Base-by-base conservation (phyloP, 164 flowering plant genomes). In the Macadamia tetraphylla region DNA sequence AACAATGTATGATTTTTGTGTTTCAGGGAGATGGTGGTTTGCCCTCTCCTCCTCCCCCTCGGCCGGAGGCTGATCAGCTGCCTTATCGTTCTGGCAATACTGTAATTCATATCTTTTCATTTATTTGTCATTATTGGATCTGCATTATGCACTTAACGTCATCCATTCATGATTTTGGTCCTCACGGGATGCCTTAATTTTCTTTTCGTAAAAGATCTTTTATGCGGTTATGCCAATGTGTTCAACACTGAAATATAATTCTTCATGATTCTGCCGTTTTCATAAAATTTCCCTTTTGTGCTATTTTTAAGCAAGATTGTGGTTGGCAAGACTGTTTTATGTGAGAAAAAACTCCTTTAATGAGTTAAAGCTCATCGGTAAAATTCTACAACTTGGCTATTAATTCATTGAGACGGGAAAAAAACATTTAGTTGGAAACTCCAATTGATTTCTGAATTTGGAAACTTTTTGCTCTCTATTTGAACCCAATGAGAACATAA, bases 1-100 rank as follows among this genome's bases (percentile, higher is more conserved):
- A 12, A 60, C 6, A 32, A 60, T 31, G 48, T 32, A 11, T 32
- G 43, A 60, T 35, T 35, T 32, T 35, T 60, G 12, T 35, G 44
- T n/a, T 60, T 61, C 64, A 61, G 48, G 64, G 64, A 15, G 64
- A 61, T 61, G 64, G 48, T 13, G 48, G 48, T 61, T n/a, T 13
- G 10, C 6, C 29, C 46, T 61, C 29, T 61, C 4, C 29, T 61
- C 4, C 29, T 17, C 64, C 18, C 29, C 48, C 64, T 40, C 23
- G 29, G 18, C 48, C 48, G 29, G 5, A 2, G 40, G 29, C 64
- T 60, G 43, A 60, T 60, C 43, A 12, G 62, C n/a, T 60, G 62
- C 62, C n/a, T 61, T 35, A 48, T 61, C 64, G 49, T 61, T 23
- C 64, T 61, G 64, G 64, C 18, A 61, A 61, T n/a, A 42, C 12